Evolutionary conservation across 768 basidiomycete species (phyloP), one percentile per base, ranked within the genome.

Genomic region (Tulasnella sp.): DNA sequence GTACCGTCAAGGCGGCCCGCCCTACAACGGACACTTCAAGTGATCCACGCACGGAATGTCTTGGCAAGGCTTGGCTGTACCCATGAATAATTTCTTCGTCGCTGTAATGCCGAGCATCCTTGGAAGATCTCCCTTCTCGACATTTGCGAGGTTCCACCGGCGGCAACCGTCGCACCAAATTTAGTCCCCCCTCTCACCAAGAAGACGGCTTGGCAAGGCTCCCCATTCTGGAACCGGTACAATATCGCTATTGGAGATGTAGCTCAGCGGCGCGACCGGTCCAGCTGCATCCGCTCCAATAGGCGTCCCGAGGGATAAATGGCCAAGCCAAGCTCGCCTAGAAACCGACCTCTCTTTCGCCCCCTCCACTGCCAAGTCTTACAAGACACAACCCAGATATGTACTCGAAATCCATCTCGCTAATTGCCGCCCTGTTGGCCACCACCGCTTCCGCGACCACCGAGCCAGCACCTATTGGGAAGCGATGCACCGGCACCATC

Each of bases 401-500:
- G 75, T 80, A 74, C 48, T 37, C 64, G 34, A 69, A 34, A 69
- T 34, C 75, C 14, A 42, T 74, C 20, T 22, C 81, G n/a, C 1
- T 78, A 24, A 82, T 79, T 34, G 44, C 60, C 28, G 69, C 75
- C 31, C 48, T 75, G 22, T 77, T 80, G 42, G 78, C 82, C 14
- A 72, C 44, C 74, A 75, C 72, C 9, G 76, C 46, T 12, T 69
- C 64, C 31, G 64, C 31, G 28, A 69, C 64, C 4, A n/a, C n/a
- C 31, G 58, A 60, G 24, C 74, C 42, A 6, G 74, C 74, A 44
- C 74, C 76, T 2, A 76, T 76, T 40, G 76, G 48, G 22, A 75
- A 78, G 37, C 78, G 83, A 40, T 84, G 84, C 83, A 88, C 88
- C 0, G 90, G 89, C 28, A 89, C 88, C 0, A 91, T 92, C 82